Evolutionary conservation across 2,329 filamentous ascomycete species (phyloP), one percentile per base, ranked within the genome.

Genomic region (Colletotrichum sp.): DNA sequence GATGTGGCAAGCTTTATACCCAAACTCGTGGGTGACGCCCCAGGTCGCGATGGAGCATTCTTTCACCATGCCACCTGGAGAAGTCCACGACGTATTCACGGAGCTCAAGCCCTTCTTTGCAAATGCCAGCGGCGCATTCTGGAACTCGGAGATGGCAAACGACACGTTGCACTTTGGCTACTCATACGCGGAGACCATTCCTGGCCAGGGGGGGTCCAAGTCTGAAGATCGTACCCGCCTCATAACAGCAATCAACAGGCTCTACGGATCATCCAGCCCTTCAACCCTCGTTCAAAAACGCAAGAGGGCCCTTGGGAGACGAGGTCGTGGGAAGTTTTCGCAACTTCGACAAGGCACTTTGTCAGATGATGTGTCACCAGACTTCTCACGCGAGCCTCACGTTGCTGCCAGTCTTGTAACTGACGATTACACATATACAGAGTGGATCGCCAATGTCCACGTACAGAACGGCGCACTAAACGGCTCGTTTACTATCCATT

Each of bases 1-100:
- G 36, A 90, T 98, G 76, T 97, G 94, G 94, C 94, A 97, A 85
- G 87, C 89, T 1, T 83, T 97, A 16, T 90, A 97, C 78, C 94
- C 93, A 0, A 86, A 91, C 24, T 90, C 90, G 32, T 96, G 93
- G 85, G 90, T 95, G 7, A 85, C 88, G 26, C 89, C 92, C 1
- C 89, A 90, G 76, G 79, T 85, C 8, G 90, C 88, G 68, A 85
- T 84, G n/a, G 89, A 88, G 49, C 88, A 88, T 15, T 94, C 92
- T 3, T 96, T 91, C 80, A 93, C 91, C 0, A 91, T 89, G 8
- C 80, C 87, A 2, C 84, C 86, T 12, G 92, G 92, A 1, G 86
- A 90, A 2, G 83, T 90, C 1, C 88, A 92, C 79, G 88, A 91
- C 76, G 85, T 87, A 1, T 86, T 87, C 71, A 93, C 92, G 13